Conservation (phyloP, 345 rosid species). For the Salix brachista region DNA sequence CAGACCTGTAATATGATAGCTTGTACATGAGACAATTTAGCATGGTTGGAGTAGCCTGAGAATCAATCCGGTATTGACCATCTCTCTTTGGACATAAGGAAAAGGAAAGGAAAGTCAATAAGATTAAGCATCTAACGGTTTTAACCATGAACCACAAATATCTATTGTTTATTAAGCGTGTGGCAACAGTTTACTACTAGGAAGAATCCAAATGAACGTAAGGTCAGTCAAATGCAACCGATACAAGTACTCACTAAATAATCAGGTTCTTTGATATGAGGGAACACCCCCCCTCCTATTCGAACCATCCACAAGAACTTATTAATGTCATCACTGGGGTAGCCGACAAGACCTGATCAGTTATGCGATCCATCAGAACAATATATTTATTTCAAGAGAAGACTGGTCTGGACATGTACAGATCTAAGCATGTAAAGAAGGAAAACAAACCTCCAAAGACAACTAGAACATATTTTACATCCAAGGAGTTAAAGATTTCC, state of each 20-base stretch:
- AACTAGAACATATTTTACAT: conserved; percentile 95
- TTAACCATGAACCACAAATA: background rate
- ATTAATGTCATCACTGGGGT: conserved; percentile 97
- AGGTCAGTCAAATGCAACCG: background rate
- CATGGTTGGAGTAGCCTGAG: conserved; percentile 95
- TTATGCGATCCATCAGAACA: conserved; percentile 30
- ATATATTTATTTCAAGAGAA: background rate
- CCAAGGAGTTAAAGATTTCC: conserved; percentile 96
- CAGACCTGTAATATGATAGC: conserved; percentile 91
- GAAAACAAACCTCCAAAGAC: conserved; percentile 88
- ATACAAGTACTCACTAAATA: conserved; percentile 54
- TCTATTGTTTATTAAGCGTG: background rate
- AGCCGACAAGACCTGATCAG: conserved; percentile 84
- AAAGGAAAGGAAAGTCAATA: conserved; percentile 1
- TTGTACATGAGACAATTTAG: conserved; percentile 94
- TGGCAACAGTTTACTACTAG: background rate
- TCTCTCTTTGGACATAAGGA: conserved; percentile 56
- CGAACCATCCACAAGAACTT: conserved; percentile 99
- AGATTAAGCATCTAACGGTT: conserved; percentile 2
- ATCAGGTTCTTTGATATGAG: conserved; percentile 97
- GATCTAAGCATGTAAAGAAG: too few species aligned
- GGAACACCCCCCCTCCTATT: conserved; percentile 97
- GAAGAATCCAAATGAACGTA: conserved; percentile 3
- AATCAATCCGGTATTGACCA: conserved; percentile 91
- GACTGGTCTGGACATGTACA: conserved; percentile 6